Conservation (phyloP, 73 alveolate species). For the Uronychia binucleata region DNA sequence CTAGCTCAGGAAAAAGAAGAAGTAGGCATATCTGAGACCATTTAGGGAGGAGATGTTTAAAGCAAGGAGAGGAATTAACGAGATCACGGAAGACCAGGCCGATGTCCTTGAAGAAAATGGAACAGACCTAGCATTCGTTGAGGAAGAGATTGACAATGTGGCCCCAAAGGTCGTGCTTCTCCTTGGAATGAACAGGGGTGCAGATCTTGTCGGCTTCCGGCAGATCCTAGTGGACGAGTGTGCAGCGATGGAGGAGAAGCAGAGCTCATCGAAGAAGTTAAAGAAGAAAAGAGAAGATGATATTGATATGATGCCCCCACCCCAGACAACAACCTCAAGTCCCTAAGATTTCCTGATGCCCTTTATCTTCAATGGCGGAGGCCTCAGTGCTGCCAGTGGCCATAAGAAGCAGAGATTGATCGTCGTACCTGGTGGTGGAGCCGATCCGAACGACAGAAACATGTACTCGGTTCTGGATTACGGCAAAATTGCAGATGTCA, state of each 20-base stretch:
- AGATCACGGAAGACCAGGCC: conserved; percentile 6
- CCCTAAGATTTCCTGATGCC: conserved; percentile 1
- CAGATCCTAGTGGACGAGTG: not conserved
- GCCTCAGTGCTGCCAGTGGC: conserved; percentile 1
- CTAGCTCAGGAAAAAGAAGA: conserved; percentile 42
- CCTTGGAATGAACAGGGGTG: conserved; percentile 21
- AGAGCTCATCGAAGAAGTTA: not conserved
- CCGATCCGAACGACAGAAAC: conserved; percentile 51
- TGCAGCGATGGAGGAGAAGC: not conserved
- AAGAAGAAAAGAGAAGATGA: not conserved
- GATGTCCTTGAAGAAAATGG: conserved; percentile 10
- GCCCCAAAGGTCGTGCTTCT: conserved; percentile 41
- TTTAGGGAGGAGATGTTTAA: conserved; percentile 44
- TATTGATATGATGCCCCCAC: not conserved
- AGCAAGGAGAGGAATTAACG: conserved; percentile 25
- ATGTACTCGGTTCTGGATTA: conserved; percentile 82
- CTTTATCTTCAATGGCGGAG: not conserved
- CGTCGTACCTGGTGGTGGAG: conserved; percentile 37
- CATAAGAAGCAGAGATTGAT: conserved; percentile 72
- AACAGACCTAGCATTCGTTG: conserved; percentile 14
- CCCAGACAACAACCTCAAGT: not conserved
- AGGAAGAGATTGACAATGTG: conserved; percentile 43
- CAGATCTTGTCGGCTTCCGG: not conserved
- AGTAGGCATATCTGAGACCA: not conserved
- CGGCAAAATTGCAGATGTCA: conserved; percentile 91